Evolutionary conservation across 106 monocot species (phyloP).

Genomic region (Triglochin maritima): DNA sequence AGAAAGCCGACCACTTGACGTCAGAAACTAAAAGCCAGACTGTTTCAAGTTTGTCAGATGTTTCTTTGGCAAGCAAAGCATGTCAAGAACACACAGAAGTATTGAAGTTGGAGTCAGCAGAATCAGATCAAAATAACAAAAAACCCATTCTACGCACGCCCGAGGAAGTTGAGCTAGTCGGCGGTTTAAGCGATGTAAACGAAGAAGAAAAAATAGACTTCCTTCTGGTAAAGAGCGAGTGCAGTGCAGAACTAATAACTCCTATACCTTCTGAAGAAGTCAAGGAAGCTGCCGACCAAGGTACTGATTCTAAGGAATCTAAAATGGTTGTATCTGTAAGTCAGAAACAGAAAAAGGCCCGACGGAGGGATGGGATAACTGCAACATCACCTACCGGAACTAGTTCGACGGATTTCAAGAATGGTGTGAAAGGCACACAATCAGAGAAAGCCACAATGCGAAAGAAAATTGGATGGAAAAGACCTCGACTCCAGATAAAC

Average conservation of each 20-base stretch:
- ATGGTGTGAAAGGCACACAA: slow-evolving; percentile 11
- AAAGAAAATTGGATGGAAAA: slow-evolving; percentile 32
- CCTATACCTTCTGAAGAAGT: not conserved
- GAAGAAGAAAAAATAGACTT: not conserved
- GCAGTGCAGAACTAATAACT: not conserved
- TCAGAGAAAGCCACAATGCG: slow-evolving; percentile 18
- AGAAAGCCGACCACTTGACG: not conserved
- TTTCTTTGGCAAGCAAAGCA: slow-evolving; percentile 7
- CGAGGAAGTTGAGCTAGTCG: slow-evolving; percentile 10
- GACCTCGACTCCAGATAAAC: slow-evolving; percentile 36
- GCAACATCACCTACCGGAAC: not conserved
- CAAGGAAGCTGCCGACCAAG: not conserved
- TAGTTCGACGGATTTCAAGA: slow-evolving; percentile 8
- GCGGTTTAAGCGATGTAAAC: slow-evolving; percentile 3
- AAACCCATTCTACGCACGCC: not conserved
- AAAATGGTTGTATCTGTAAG: not conserved
- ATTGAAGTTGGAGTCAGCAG: slow-evolving; percentile 19
- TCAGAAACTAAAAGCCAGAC: not conserved
- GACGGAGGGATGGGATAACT: slow-evolving; percentile 2
- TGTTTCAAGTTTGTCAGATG: slow-evolving; percentile 3
- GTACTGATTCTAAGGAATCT: not conserved
- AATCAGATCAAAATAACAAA: slow-evolving; percentile 4
- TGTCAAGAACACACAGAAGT: slow-evolving; percentile 11
- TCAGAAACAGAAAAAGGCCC: not conserved
- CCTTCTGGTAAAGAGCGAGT: not conserved